Evolutionary conservation across 805 yeast species (phyloP), one percentile per base, ranked within the genome.

Genomic region (Schwanniomyces sp.): DNA sequence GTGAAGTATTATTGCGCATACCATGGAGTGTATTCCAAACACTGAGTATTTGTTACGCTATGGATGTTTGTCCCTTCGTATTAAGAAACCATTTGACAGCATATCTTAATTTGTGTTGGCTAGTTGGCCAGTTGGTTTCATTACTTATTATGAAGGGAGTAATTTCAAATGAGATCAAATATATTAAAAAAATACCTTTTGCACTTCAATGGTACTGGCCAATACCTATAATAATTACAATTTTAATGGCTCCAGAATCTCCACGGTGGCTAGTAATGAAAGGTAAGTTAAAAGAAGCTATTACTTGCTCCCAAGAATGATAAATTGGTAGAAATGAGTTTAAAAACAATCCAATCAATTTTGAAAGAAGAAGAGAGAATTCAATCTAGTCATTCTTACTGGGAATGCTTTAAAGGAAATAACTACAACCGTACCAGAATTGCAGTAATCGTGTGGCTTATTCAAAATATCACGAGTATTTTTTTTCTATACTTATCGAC

Each of bases 231-330:
- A 21, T 21, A 5, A 5, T 66, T 58, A 63, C 69, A 50, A 66
- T 21, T 21, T 21, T 21, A 21, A 21, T 21, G 24, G 24, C 24
- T 5, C 83, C 84, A 21, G 82, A 78, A 56, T 71, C 77, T 10
- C 82, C 82, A 51, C 65, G 82, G 56, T 78, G 47, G 54, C 66
- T 67, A 41, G 56, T 77, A 44, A 61, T 70, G 21, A 69, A 67
- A 50, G 79, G 75, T 16, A 63, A 69, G 47, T 50, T 61, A 38
- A 77, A 70, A 3, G 64, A 78, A 49, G 84, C 83, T n/a, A 21
- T 21, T 46, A 76, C 77, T 16, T 70, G 74, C 62, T 72, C 78
- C 8, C 79, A 78, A 46, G 69, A 78, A 66, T 74, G 77, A 76
- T 64, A 70, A 52, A 73, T 75, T 29, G 65, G 66, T 50, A 70